Percentiles rank a stretch among this genome's conserved stretches.
These are phyloP conservation scores for Aureobasidium sp. DNA, from an alignment of 2,329 filamentous ascomycete species.

Conservation along the genomic window DNA sequence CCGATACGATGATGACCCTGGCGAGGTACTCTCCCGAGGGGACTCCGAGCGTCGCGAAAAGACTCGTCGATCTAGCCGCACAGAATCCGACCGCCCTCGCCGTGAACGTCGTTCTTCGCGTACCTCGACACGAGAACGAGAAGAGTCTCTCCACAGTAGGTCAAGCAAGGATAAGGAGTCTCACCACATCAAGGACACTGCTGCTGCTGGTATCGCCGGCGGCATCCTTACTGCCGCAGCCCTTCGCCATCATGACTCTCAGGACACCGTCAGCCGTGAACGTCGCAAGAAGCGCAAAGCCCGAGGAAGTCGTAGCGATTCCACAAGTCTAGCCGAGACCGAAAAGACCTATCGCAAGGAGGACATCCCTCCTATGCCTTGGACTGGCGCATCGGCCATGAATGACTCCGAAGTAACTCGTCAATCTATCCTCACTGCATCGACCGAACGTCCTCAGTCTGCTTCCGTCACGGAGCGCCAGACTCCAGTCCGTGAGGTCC, in stretches of 20 bases:
- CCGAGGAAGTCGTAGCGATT: slow-evolving; percentile 43
- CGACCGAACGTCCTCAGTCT: slow-evolving; percentile 63
- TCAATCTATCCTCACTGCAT: slow-evolving; percentile 75
- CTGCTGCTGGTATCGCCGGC: slow-evolving; percentile 46
- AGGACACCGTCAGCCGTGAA: slow-evolving; percentile 41
- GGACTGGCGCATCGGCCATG: slow-evolving; percentile 63
- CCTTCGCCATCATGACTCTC: slow-evolving; percentile 56
- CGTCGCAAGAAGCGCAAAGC: slow-evolving; percentile 39
- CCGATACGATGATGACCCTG: slow-evolving; percentile 49
- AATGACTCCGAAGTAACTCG: slow-evolving; percentile 80
- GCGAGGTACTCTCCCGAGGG: slow-evolving; percentile 46
- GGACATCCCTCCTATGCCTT: slow-evolving; percentile 70
- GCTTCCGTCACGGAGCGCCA: slow-evolving; percentile 50
- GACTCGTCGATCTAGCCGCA: slow-evolving; percentile 46
- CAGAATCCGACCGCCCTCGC: slow-evolving; percentile 26
- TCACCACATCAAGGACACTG: slow-evolving; percentile 39
- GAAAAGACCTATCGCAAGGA: slow-evolving; percentile 42
- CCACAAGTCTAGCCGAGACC: slow-evolving; percentile 43
- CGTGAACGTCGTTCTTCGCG: slow-evolving; percentile 14
- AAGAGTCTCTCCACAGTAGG: slow-evolving; percentile 28
- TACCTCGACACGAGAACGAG: slow-evolving; percentile 12
- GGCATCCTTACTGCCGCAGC: slow-evolving; percentile 54
- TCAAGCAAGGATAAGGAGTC: slow-evolving; percentile 41
- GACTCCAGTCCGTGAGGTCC: slow-evolving; percentile 53
- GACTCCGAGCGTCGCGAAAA: slow-evolving; percentile 42